Evolutionary conservation across 2,329 filamentous ascomycete species (phyloP).

Genomic region (Coniochaeta sp.): DNA sequence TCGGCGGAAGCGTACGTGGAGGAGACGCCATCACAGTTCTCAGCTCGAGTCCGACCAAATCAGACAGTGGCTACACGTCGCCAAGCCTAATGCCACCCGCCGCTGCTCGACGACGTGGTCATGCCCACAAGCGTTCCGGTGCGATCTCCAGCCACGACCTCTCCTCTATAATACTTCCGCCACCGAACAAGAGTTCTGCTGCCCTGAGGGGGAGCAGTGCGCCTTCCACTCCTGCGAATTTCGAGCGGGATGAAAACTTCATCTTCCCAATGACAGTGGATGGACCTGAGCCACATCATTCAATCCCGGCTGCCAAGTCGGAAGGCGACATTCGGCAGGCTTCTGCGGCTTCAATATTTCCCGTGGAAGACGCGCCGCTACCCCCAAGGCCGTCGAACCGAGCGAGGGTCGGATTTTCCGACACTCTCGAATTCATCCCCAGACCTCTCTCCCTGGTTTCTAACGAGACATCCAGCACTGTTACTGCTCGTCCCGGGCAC

Average conservation of each 20-base stretch:
- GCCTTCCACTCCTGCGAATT: slow-evolving; percentile 51
- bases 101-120: slow-evolving; percentile 49
- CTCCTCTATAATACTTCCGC: slow-evolving; percentile 55
- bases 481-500: slow-evolving; percentile 62
- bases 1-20: slow-evolving; percentile 62
- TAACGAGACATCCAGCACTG: slow-evolving; percentile 73
- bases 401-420: slow-evolving; percentile 74
- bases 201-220: slow-evolving; percentile 52
- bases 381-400: slow-evolving; percentile 27
- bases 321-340: slow-evolving; percentile 1
- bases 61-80: slow-evolving; percentile 49
- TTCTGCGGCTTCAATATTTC: background rate
- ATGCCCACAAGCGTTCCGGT: slow-evolving; percentile 73
- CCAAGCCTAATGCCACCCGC: slow-evolving; percentile 34
- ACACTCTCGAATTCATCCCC: slow-evolving; percentile 76
- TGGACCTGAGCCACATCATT: slow-evolving; percentile 6
- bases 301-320: slow-evolving; percentile 5
- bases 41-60: slow-evolving; percentile 64
- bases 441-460: slow-evolving; percentile 78
- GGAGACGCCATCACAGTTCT: slow-evolving; percentile 53
- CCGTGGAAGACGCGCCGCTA: slow-evolving; percentile 10
- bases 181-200: slow-evolving; percentile 43
- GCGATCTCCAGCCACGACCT: slow-evolving; percentile 82
- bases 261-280: slow-evolving; percentile 14
- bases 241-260: slow-evolving; percentile 24